These are phyloP conservation scores for Selaginella tamariscina DNA, from an alignment of 75 land plant species.

Conservation along the genomic window DNA sequence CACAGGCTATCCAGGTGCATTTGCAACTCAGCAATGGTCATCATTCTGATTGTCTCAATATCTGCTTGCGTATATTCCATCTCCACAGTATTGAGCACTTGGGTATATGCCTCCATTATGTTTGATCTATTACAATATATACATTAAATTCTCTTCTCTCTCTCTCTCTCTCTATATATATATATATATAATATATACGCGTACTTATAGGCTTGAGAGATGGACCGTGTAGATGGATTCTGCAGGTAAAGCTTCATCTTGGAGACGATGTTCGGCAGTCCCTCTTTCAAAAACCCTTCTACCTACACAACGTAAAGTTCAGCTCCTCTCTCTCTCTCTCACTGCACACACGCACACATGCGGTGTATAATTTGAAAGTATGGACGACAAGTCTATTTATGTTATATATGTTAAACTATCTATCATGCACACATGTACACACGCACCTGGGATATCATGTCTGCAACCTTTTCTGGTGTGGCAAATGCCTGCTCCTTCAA, in stretches of 20 bases:
- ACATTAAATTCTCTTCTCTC: too few species aligned
- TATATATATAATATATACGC: too few species aligned
- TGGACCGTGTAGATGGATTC: constrained; percentile 72
- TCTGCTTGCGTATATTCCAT: constrained; percentile 73
- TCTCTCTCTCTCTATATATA: too few species aligned
- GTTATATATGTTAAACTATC: too few species aligned
- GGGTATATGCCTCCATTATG: constrained; percentile 83
- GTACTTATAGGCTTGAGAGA: constrained; percentile 71
- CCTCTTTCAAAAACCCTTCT: constrained; percentile 42
- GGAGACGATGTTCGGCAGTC: constrained; percentile 54
- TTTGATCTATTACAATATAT: too few species aligned
- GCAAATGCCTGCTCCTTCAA: constrained; percentile 92
- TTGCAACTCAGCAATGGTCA: constrained; percentile 47
- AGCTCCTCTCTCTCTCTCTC: too few species aligned
- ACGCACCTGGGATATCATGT: constrained; percentile 63
- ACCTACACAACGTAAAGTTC: constrained; percentile 32
- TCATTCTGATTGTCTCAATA: constrained; percentile 39
- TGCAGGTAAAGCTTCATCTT: constrained; percentile 83
- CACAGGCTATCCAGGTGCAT: constrained; percentile 53
- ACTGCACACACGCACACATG: too few species aligned
- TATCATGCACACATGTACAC: background rate
- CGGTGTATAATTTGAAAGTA: too few species aligned
- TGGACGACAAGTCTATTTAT: too few species aligned
- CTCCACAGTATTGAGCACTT: constrained; percentile 46
- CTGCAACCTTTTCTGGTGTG: constrained; percentile 82